Base-by-base conservation (phyloP, 192 early-diverging fungal species). In the Obelidium mucronatum region DNA sequence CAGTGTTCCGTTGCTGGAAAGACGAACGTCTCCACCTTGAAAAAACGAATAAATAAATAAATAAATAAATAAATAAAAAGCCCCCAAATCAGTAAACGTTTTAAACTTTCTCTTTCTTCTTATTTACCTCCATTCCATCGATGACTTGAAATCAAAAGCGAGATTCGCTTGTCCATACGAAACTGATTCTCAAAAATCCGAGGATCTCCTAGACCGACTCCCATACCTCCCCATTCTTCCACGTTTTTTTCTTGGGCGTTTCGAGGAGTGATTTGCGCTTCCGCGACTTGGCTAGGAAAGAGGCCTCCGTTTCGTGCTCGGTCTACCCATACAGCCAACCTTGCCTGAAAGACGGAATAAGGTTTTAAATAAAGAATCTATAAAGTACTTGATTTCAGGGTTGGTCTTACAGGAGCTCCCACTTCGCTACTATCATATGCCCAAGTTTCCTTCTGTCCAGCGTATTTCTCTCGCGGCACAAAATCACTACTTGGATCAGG, bases 111-210 rank as follows among this genome's bases (percentile, higher is more conserved):
- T n/a, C n/a, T n/a, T n/a, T n/a, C n/a, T n/a, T n/a, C n/a, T n/a
- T n/a, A 30, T 26, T 69, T 36, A 69, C 67, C 67, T 69, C 67
- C 67, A 52, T 54, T 69, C 67, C 67, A 69, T 28, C 42, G 24
- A 54, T 69, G 67, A 54, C 67, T 69, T 26, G 67, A 69, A 28
- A 69, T 17, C 8, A 69, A 1, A 22, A 51, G 44, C 28, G 30
- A 22, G 31, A 69, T 66, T 2, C 64, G 11, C 1, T 33, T 39
- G n/a, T 66, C 64, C 2, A 19, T 13, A 2, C 34, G 28, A 36
- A 66, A 31, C 24, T 28, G 17, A 34, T 66, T 66, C 34, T 40
- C 34, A 4, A 13, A 13, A 40, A 66, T 66, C 17, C 24, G 34
- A 2, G 64, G 64, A 37, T 66, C 40, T 22, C 64, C 64, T 19